Base-by-base conservation (phyloP, 73 alveolate genomes). In the Blepharisma japonicum region DNA sequence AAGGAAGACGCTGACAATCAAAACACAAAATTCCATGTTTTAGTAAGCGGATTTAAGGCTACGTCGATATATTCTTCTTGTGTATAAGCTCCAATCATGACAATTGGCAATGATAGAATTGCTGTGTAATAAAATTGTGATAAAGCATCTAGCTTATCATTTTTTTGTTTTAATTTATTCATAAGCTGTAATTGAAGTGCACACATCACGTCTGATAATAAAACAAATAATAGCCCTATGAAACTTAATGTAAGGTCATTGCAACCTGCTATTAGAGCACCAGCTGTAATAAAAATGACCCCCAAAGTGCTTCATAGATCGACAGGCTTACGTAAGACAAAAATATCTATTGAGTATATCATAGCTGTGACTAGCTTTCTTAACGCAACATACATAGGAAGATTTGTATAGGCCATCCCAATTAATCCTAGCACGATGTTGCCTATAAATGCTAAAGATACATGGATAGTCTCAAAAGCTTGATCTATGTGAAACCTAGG, bases 311-410 rank as follows among this genome's bases (percentile, higher is more conserved):
- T 18, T 14, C 32, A 70, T 9, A 14, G 27, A 3, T 45, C n/a
- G n/a, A 14, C 25, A 45, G 56, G 56, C 46, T 45, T 25, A 11
- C 27, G 11, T 9, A 18, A 47, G 14, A 70, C 32, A n/a, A 70
- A 11, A n/a, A 45, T 45, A 47, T 70, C 80, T 11, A 45, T 45
- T 14, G 27, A 39, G 39, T 18, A 70, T 14, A 70, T 47, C 39
- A 18, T 18, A 2, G 66, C 56, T 9, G 68, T 45, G 6, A 11
- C 11, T 70, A 70, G 61, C 4, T 47, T 70, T 9, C 80, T 25
- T 5, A 70, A 70, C 11, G 80, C 61, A 39, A 70, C 27, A 47
- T 70, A 70, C 80, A 70, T 70, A 39, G 80, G 80, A 9, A 70
- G 39, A 25, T 70, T 70, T 9, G 27, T 54, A 70, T 45, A 47